Conservation (phyloP, 768 basidiomycete species). For the Neoboletus magnificus region DNA sequence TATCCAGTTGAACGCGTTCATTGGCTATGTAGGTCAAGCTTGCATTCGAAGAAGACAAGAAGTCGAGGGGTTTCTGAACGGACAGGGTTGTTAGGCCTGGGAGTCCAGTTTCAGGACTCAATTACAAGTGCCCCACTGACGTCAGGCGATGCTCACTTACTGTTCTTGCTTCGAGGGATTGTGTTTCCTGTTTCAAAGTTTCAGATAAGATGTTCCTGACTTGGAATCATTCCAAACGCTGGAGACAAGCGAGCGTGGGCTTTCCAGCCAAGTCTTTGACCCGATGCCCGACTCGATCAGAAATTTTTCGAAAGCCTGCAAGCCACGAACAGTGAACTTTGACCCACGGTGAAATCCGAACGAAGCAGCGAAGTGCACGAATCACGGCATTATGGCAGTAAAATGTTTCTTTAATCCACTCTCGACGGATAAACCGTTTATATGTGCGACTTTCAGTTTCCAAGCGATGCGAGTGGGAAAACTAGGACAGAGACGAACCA, state of each 20-base stretch:
- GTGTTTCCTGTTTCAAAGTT: too few relatives aligned
- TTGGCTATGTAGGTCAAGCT: conserved; percentile 40
- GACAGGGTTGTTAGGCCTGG: background rate
- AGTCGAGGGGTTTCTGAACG: conserved; percentile 6
- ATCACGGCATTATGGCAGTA: background rate
- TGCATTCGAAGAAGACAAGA: conserved; percentile 47
- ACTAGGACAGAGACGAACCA: background rate
- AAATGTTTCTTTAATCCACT: background rate
- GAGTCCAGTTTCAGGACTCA: background rate
- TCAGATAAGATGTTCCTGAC: background rate
- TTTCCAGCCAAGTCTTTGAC: background rate
- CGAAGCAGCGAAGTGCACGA: background rate
- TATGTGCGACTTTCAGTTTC: background rate
- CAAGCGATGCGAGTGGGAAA: background rate
- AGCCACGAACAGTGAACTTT: background rate
- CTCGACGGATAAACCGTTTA: background rate
- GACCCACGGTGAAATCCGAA: background rate
- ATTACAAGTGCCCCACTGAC: background rate
- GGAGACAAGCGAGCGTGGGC: background rate
- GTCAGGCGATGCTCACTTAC: background rate
- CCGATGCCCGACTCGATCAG: background rate
- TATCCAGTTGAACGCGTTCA: background rate
- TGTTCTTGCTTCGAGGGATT: too few relatives aligned
- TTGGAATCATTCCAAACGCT: background rate
- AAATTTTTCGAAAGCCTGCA: background rate